A percentile compares a stretch with the other conserved stretches of the same genome.
phyloP scores from a whole-genome alignment of 2,329 filamentous ascomycete genomes.

The Trichophyton mentagrophytes region DNA sequence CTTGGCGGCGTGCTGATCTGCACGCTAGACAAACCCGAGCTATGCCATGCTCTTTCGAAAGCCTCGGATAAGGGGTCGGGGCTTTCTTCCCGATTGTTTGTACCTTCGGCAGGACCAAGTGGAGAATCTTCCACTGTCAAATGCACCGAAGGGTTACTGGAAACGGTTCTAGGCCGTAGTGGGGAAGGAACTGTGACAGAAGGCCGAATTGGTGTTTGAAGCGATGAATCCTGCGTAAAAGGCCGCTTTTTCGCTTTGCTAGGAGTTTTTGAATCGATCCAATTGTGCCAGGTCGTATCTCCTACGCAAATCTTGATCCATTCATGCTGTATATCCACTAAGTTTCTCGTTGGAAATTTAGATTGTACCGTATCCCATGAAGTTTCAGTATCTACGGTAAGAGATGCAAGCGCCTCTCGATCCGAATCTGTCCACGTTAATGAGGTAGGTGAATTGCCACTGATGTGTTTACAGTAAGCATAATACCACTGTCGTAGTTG shows the following conservation, averaged over 20 bases:
- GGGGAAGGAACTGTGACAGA: not conserved
- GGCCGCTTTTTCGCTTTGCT: not conserved
- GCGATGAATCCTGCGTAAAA: not conserved
- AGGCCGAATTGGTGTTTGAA: not conserved
- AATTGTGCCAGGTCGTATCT: not conserved
- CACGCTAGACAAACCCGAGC: conserved; percentile 14
- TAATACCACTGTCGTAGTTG: conserved; percentile 13
- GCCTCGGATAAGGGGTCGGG: conserved; percentile 14
- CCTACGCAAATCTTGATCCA: conserved; percentile 10
- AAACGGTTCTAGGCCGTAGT: not conserved
- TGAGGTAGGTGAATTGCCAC: not conserved
- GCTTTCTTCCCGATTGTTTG: conserved; percentile 6
- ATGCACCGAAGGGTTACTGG: not conserved
- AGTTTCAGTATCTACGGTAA: conserved; percentile 1
- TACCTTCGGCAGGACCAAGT: not conserved
- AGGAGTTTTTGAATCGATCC: not conserved
- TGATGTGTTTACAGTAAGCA: conserved; percentile 3
- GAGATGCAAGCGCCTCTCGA: not conserved
- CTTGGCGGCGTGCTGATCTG: conserved; percentile 12
- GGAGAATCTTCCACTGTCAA: not conserved
- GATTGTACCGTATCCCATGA: conserved; percentile 10
- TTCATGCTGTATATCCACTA: conserved; percentile 9
- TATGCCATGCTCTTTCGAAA: conserved; percentile 9
- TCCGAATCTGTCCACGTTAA: conserved; percentile 2
- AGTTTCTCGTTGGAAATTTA: conserved; percentile 7